A percentile compares a stretch with the other conserved stretches of the same genome.
These are phyloP conservation scores for Aphanomyces astaci DNA, from an alignment of 352 stramenopile genomes.

Conservation along the genomic window DNA sequence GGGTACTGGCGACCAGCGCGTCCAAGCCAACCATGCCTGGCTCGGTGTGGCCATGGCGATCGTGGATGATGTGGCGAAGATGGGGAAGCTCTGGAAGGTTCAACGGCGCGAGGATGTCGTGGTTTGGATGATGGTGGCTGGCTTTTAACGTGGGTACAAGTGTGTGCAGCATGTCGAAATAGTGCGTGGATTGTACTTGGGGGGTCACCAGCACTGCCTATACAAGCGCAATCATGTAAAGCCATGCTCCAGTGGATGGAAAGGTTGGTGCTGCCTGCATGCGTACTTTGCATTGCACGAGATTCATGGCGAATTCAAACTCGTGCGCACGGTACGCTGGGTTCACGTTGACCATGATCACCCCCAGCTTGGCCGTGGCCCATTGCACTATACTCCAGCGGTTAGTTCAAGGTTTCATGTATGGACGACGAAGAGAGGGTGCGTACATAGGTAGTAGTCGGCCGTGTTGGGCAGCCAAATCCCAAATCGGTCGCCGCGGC, in stretches of 20 bases:
- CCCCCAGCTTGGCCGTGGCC: slow-evolving; percentile 17
- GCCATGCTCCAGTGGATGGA: neutral
- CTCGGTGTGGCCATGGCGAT: neutral
- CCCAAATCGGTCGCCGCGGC: slow-evolving; percentile 16
- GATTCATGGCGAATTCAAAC: slow-evolving; percentile 23
- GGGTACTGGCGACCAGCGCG: neutral
- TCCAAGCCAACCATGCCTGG: slow-evolving; percentile 9
- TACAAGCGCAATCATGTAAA: neutral
- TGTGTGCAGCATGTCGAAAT: slow-evolving; percentile 13
- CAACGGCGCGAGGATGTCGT: neutral
- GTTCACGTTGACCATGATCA: slow-evolving; percentile 24
- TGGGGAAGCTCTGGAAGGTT: slow-evolving; percentile 5
- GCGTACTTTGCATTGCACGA: slow-evolving; percentile 22
- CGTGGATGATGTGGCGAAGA: slow-evolving; percentile 19
- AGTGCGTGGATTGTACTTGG: slow-evolving; percentile 9
- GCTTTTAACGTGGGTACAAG: neutral
- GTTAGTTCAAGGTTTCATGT: neutral
- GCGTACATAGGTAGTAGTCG: slow-evolving; percentile 22
- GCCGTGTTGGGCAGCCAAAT: slow-evolving; percentile 21
- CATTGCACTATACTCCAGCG: slow-evolving; percentile 13
- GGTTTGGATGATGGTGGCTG: neutral
- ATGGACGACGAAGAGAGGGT: neutral
- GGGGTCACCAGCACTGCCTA: slow-evolving; percentile 22
- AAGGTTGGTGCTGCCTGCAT: neutral
- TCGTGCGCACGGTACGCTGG: slow-evolving; percentile 23